Evolutionary conservation across 2,329 filamentous ascomycete genomes (phyloP).

Genomic region (Shiraia sp.): DNA sequence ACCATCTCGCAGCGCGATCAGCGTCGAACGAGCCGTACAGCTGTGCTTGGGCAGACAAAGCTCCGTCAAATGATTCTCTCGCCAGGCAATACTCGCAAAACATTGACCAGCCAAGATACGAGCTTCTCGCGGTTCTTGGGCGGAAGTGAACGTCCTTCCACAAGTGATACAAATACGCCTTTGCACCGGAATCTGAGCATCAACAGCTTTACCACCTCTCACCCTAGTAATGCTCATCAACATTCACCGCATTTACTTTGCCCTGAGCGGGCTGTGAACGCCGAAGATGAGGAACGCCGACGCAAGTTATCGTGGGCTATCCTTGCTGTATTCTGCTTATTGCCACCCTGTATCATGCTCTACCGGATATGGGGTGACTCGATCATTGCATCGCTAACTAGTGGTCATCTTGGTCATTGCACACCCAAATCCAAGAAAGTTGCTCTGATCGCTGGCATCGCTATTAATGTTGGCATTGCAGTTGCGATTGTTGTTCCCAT

Average conservation of each 20-base stretch:
- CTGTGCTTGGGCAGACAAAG: slow-evolving; percentile 40
- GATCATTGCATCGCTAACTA: slow-evolving; percentile 33
- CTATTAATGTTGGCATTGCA: slow-evolving; percentile 29
- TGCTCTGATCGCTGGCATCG: slow-evolving; percentile 35
- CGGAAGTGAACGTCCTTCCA: slow-evolving; percentile 33
- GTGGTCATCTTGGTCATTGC: slow-evolving; percentile 37
- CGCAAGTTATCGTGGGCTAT: slow-evolving; percentile 39
- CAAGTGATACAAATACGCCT: slow-evolving; percentile 35
- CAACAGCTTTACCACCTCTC: slow-evolving; percentile 12
- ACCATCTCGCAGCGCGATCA: slow-evolving; percentile 19
- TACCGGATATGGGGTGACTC: slow-evolving; percentile 40
- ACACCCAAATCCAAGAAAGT: slow-evolving; percentile 33
- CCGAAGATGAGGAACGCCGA: slow-evolving; percentile 31
- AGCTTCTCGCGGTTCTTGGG: slow-evolving; percentile 25
- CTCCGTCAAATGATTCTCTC: slow-evolving; percentile 40
- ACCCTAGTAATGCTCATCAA: slow-evolving; percentile 16
- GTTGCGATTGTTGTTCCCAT: slow-evolving; percentile 31
- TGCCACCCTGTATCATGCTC: slow-evolving; percentile 43
- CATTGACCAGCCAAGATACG: slow-evolving; percentile 21
- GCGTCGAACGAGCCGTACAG: slow-evolving; percentile 30
- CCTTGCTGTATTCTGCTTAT: slow-evolving; percentile 36
- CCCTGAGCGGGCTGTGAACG: slow-evolving; percentile 25
- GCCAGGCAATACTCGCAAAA: slow-evolving; percentile 21
- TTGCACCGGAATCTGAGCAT: slow-evolving; percentile 23
- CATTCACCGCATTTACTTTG: slow-evolving; percentile 38